phyloP scores from a whole-genome alignment of 805 yeast species.

The Lachancea quebecensis region DNA sequence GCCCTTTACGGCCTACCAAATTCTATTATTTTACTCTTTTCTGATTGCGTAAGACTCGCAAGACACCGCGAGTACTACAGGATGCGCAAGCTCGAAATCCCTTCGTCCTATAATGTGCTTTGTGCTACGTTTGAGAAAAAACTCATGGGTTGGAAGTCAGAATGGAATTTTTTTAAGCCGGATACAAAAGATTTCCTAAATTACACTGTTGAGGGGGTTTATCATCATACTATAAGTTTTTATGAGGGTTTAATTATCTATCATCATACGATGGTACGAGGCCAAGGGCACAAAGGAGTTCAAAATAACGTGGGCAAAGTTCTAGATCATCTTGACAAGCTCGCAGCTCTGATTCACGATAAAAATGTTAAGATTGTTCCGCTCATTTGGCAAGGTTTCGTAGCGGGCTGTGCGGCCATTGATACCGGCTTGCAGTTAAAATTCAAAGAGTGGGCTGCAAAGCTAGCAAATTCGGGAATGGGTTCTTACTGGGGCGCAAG shows the following conservation, averaged over 20 bases:
- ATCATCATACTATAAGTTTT: conserved; percentile 75
- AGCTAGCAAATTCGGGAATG: conserved; percentile 46
- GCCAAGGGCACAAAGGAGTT: conserved; percentile 46
- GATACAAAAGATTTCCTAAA: conserved; percentile 22
- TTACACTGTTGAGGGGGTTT: conserved; percentile 55
- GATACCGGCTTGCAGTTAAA: conserved; percentile 52
- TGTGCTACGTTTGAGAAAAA: conserved; percentile 40
- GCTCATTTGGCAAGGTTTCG: conserved; percentile 81
- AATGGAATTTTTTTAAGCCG: conserved; percentile 55
- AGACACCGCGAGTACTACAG: conserved; percentile 51
- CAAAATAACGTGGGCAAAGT: conserved; percentile 58
- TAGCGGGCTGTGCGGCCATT: conserved; percentile 76
- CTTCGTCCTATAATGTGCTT: conserved; percentile 18
- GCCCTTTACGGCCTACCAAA: conserved; percentile 82
- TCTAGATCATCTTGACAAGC: conserved; percentile 53
- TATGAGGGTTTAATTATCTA: conserved; percentile 67
- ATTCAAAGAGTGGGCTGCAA: conserved; percentile 57
- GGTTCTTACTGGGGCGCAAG: conserved; percentile 86
- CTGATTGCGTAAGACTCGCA: conserved; percentile 62
- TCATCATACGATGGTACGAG: conserved; percentile 57
- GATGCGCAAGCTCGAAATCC: conserved; percentile 17
- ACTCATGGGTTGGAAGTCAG: conserved; percentile 60
- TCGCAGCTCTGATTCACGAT: conserved; percentile 48
- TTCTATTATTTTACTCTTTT: conserved; percentile 63
- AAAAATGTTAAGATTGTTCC: conserved; percentile 59